phyloP scores from a whole-genome alignment of 2,329 filamentous ascomycete species.

The Phialophora tarda region DNA sequence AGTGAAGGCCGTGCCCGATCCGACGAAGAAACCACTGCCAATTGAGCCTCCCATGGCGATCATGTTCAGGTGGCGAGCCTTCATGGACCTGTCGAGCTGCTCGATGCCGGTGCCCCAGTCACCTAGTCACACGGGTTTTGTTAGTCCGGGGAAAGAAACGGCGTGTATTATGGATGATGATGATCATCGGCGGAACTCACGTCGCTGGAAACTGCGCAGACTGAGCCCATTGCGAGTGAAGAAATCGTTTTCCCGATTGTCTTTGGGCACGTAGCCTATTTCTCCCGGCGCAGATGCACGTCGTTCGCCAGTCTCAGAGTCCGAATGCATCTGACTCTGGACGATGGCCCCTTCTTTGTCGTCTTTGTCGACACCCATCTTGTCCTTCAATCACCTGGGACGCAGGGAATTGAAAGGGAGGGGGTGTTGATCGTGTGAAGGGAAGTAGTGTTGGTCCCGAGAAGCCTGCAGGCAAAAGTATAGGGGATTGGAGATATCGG shows the following conservation, averaged over 20 bases:
- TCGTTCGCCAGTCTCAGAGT: conserved; percentile 16
- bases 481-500: not conserved
- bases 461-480: conserved; percentile 9
- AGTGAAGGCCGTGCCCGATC: conserved; percentile 73
- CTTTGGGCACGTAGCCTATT: conserved; percentile 22
- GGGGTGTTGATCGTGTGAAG: not conserved
- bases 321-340: conserved; percentile 7
- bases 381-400: conserved; percentile 9
- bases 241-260: conserved; percentile 36
- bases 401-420: not conserved
- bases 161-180: conserved; percentile 17
- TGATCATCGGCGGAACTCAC: conserved; percentile 19
- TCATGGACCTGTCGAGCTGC: conserved; percentile 36
- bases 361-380: conserved; percentile 11
- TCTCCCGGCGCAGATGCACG: conserved; percentile 6
- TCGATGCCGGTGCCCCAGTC: conserved; percentile 19
- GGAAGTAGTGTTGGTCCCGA: not conserved
- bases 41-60: conserved; percentile 60
- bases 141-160: no score
- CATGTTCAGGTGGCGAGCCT: conserved; percentile 69
- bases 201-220: conserved; percentile 38
- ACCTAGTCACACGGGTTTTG: conserved; percentile 7
- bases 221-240: conserved; percentile 41
- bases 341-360: conserved; percentile 9
- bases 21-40: conserved; percentile 84